These are phyloP conservation scores for Gynandropsis gynandra DNA, from an alignment of 345 rosid species.

Conservation along the genomic window DNA sequence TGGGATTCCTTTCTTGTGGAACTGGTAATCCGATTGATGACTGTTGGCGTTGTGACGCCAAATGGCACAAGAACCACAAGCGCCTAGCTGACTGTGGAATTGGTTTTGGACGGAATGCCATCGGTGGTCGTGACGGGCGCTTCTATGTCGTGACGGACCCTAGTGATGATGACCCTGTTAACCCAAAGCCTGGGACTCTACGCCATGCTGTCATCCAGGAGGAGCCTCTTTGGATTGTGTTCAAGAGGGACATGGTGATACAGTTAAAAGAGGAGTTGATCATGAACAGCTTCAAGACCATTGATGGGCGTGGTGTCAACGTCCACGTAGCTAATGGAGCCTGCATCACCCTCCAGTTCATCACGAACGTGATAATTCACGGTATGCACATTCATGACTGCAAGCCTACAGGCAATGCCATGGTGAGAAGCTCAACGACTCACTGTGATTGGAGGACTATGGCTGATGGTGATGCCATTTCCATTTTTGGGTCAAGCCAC, in stretches of 20 bases:
- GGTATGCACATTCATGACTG: conserved; percentile 93
- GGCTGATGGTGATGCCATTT: conserved; percentile 81
- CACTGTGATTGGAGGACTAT: conserved; percentile 91
- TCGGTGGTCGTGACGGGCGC: conserved; percentile 89
- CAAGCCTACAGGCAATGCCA: conserved; percentile 89
- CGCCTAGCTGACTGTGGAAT: conserved; percentile 86
- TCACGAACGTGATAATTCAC: conserved; percentile 83
- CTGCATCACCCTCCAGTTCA: conserved; percentile 72
- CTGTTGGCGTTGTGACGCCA: conserved; percentile 85
- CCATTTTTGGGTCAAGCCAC: conserved; percentile 79
- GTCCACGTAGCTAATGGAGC: conserved; percentile 95
- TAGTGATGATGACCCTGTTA: conserved; percentile 65
- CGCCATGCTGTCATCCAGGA: conserved; percentile 93
- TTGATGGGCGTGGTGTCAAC: conserved; percentile 78
- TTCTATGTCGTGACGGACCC: conserved; percentile 78
- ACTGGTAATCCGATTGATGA: conserved; percentile 85
- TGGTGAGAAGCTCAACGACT: conserved; percentile 76
- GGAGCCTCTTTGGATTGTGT: conserved; percentile 79
- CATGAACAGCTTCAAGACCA: conserved; percentile 88
- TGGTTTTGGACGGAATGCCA: conserved; percentile 84
- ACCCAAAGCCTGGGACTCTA: conserved; percentile 83
- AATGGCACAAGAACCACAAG: conserved; percentile 84
- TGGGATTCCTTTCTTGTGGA: conserved; percentile 80
- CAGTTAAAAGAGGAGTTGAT: conserved; percentile 72
- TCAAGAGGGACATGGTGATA: conserved; percentile 89